These are phyloP conservation scores for Sclerospora graminicola DNA, from an alignment of 352 stramenopile species.

Conservation along the genomic window DNA sequence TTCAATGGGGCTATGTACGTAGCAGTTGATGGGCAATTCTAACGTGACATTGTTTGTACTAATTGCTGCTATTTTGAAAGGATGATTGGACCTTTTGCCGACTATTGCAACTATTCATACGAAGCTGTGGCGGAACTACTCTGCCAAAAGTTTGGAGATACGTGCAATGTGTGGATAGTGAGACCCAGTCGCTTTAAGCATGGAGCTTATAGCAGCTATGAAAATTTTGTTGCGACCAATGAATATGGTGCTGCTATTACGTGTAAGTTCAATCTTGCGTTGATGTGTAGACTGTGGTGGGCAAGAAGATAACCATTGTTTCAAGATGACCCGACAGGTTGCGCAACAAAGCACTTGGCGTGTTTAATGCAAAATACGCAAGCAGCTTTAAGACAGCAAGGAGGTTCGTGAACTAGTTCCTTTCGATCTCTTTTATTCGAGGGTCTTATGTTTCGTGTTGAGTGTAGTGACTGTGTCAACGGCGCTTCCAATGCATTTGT, in stretches of 20 bases:
- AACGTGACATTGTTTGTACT: neutral
- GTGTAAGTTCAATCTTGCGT: conserved; percentile 14
- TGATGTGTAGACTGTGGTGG: neutral
- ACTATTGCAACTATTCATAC: conserved; percentile 50
- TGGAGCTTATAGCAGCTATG: conserved; percentile 46
- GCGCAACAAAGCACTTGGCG: conserved; percentile 28
- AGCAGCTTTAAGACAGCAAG: conserved; percentile 11
- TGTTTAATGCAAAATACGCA: conserved; percentile 31
- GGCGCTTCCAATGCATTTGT: conserved; percentile 40
- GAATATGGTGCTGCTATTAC: conserved; percentile 35
- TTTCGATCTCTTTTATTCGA: neutral
- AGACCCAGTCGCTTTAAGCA: conserved; percentile 30
- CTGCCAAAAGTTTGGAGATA: conserved; percentile 37
- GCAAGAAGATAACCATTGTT: neutral
- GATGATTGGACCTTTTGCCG: conserved; percentile 21
- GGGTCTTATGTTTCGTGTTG: neutral
- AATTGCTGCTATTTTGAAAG: conserved; percentile 4
- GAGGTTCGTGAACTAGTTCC: conserved; percentile 10
- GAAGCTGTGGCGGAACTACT: conserved; percentile 33
- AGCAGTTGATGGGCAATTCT: neutral
- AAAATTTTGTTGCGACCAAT: conserved; percentile 50
- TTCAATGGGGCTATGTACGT: conserved; percentile 37
- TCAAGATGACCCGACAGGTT: conserved; percentile 24
- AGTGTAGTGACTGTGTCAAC: conserved; percentile 30
- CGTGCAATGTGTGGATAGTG: conserved; percentile 52